A percentile compares a stretch with the other conserved stretches of the same genome.
Conservation (phyloP, 2,329 filamentous ascomycete species). For the Diaporthe destruens region DNA sequence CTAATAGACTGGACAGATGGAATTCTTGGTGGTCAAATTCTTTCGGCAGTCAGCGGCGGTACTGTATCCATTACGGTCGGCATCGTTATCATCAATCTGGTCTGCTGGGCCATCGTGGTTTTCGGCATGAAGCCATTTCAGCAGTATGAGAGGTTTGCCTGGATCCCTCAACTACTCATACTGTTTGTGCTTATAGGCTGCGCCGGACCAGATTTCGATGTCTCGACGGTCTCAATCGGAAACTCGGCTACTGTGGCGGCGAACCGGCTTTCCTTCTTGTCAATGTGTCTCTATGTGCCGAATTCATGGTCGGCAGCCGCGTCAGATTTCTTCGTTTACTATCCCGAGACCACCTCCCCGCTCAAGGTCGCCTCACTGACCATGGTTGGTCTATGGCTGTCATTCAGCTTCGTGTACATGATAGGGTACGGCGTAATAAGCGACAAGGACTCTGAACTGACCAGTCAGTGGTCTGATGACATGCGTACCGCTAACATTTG, state of each 20-base stretch:
- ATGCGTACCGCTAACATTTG: not conserved
- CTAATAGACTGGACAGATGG: slow-evolving; percentile 62
- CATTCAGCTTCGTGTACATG: slow-evolving; percentile 12
- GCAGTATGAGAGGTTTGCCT: slow-evolving; percentile 76
- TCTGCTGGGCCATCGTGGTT: slow-evolving; percentile 73
- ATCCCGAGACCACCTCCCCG: slow-evolving; percentile 47
- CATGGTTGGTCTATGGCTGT: not conserved
- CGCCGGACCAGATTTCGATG: slow-evolving; percentile 68
- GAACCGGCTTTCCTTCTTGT: slow-evolving; percentile 75
- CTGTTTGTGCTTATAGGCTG: slow-evolving; percentile 72
- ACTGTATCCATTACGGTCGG: slow-evolving; percentile 73
- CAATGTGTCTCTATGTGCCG: slow-evolving; percentile 73
- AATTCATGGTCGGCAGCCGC: slow-evolving; percentile 73
- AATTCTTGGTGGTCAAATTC: slow-evolving; percentile 76
- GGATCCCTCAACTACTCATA: slow-evolving; percentile 72
- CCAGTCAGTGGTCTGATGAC: not conserved
- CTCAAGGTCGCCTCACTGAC: slow-evolving; percentile 61
- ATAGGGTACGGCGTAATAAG: not conserved
- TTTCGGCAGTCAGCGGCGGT: slow-evolving; percentile 72
- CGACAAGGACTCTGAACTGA: not conserved
- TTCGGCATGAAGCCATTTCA: slow-evolving; percentile 79
- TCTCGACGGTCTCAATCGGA: not conserved
- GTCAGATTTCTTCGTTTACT: slow-evolving; percentile 76
- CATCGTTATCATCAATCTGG: slow-evolving; percentile 73
- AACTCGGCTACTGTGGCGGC: not conserved